A percentile compares a stretch with the other conserved stretches of the same genome.
Conservation (phyloP, 2,329 filamentous ascomycete species). For the Xylaria sp. region DNA sequence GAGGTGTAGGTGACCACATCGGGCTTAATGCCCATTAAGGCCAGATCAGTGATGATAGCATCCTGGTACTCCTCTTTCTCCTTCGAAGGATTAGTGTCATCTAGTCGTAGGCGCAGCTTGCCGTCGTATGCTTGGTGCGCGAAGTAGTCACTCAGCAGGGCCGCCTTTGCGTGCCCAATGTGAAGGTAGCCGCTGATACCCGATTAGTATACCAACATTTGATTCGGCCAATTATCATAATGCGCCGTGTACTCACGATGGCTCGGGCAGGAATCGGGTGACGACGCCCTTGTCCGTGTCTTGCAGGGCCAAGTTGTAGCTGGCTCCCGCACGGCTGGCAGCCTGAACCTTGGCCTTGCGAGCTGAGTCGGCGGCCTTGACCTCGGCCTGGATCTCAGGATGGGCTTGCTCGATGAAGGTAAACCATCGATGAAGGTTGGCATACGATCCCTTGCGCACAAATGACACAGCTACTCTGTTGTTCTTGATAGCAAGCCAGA, state of each 20-base stretch:
- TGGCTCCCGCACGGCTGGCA: slow-evolving; percentile 80
- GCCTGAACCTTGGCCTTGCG: slow-evolving; percentile 75
- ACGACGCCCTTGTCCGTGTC: slow-evolving; percentile 90
- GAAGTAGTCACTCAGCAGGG: slow-evolving; percentile 95
- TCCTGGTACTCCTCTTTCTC: slow-evolving; percentile 98
- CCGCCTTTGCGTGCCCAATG: slow-evolving; percentile 95
- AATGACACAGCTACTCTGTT: slow-evolving; percentile 87
- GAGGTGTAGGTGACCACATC: slow-evolving; percentile 90
- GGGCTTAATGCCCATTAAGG: slow-evolving; percentile 90
- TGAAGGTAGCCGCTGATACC: slow-evolving; percentile 79
- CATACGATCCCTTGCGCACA: slow-evolving; percentile 79
- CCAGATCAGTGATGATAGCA: slow-evolving; percentile 90
- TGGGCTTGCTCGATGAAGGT: slow-evolving; percentile 83
- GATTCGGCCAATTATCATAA: background rate
- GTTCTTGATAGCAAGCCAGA: slow-evolving; percentile 84
- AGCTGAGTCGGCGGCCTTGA: slow-evolving; percentile 76
- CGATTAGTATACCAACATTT: slow-evolving; percentile 21
- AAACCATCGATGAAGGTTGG: slow-evolving; percentile 88
- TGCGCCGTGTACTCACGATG: slow-evolving; percentile 69
- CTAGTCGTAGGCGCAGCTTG: slow-evolving; percentile 89
- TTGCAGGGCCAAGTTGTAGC: slow-evolving; percentile 87
- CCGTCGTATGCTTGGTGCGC: slow-evolving; percentile 93
- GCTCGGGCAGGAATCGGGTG: slow-evolving; percentile 92
- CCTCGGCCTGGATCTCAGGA: slow-evolving; percentile 77
- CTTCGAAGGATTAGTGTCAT: slow-evolving; percentile 97